These are phyloP conservation scores for Trichoderma semiorbis DNA, from an alignment of 2,329 filamentous ascomycete genomes.

Conservation along the genomic window DNA sequence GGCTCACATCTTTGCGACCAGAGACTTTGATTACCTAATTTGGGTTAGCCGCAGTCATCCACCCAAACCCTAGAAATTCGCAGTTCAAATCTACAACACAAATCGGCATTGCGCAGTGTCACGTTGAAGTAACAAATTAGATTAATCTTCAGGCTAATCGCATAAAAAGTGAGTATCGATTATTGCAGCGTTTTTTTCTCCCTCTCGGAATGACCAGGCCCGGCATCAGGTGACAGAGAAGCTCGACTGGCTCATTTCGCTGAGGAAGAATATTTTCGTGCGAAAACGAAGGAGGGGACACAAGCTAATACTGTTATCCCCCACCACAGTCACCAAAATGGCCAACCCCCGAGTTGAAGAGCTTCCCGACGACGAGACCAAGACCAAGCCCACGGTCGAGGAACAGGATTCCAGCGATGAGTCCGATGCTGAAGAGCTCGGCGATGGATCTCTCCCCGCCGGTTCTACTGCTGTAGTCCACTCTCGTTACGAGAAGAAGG, in stretches of 20 bases:
- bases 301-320: constrained; percentile 29
- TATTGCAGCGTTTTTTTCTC: neutral
- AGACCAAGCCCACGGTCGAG: constrained; percentile 70
- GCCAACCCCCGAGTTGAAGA: constrained; percentile 98
- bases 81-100: constrained; percentile 38
- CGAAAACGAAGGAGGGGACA: constrained; percentile 23
- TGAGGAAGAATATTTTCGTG: constrained; percentile 18
- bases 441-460: constrained; percentile 72
- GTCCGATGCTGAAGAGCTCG: constrained; percentile 77
- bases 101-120: constrained; percentile 32
- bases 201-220: neutral
- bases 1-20: neutral
- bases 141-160: constrained; percentile 34
- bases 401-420: constrained; percentile 72
- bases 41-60: constrained; percentile 35
- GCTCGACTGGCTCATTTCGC: neutral
- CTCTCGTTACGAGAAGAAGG: constrained; percentile 99
- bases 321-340: constrained; percentile 61
- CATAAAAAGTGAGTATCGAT: constrained; percentile 31
- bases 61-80: constrained; percentile 47
- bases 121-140: constrained; percentile 32
- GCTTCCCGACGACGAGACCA: constrained; percentile 84
- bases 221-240: neutral
- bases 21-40: constrained; percentile 39
- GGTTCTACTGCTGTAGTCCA: constrained; percentile 89